Evolutionary conservation across 345 rosid species (phyloP).

Genomic region (Salix exigua): DNA sequence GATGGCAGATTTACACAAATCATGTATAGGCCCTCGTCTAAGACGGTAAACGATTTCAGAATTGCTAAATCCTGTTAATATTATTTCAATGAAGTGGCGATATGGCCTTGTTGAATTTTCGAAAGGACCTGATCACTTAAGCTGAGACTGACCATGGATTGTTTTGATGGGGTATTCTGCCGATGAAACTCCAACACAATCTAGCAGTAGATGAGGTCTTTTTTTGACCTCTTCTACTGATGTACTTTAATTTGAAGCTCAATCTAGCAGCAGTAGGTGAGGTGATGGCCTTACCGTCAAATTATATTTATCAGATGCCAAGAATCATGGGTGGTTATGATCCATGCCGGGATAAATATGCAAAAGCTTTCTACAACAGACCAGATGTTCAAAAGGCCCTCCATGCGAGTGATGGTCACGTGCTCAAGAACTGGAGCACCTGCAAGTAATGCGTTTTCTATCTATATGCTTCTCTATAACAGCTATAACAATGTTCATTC

Average conservation of each 20-base stretch:
- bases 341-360: constrained; percentile 77
- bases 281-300: not conserved
- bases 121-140: not conserved
- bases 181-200: not conserved
- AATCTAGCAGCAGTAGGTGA: not conserved
- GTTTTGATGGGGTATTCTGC: not conserved
- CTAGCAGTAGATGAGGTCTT: not conserved
- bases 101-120: not conserved
- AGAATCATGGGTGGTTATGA: constrained; percentile 79
- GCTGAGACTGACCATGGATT: too few species aligned
- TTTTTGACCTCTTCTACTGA: not conserved
- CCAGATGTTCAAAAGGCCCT: constrained; percentile 78
- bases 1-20: constrained; percentile 20
- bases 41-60: constrained; percentile 36
- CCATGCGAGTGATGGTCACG: constrained; percentile 66
- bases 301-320: constrained; percentile 44
- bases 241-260: not conserved
- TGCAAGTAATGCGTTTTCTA: constrained; percentile 61
- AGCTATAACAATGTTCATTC: not conserved
- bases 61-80: not conserved
- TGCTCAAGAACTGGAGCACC: constrained; percentile 72
- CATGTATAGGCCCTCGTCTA: constrained; percentile 40
- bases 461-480: not conserved
- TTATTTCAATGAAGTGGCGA: not conserved
- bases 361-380: constrained; percentile 67